A percentile compares a stretch with the other conserved stretches of the same genome.
Conservation (phyloP, 495 filamentous ascomycete genomes). For the Hamigera avellanea region DNA sequence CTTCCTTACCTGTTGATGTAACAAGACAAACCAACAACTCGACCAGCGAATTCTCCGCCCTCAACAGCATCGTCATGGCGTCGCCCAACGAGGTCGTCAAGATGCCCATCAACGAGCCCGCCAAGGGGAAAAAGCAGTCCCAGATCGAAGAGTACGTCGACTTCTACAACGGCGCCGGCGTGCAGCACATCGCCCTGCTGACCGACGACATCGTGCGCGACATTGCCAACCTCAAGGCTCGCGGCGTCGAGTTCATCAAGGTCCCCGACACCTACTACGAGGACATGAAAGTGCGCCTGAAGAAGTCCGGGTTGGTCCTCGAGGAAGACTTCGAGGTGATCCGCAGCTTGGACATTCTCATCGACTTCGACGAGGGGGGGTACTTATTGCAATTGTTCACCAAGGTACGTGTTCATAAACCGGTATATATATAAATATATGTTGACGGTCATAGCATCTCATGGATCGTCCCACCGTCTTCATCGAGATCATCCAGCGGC, state of each 20-base stretch:
- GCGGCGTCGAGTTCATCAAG: slow-evolving; percentile 81
- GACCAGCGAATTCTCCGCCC: slow-evolving; percentile 71
- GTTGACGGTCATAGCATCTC: slow-evolving; percentile 45
- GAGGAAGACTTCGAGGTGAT: slow-evolving; percentile 67
- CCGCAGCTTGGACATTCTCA: slow-evolving; percentile 64
- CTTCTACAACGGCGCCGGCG: slow-evolving; percentile 75
- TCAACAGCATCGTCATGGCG: slow-evolving; percentile 80
- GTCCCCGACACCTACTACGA: slow-evolving; percentile 76
- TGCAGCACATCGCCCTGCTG: slow-evolving; percentile 83
- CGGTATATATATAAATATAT: neutral
- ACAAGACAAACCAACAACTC: slow-evolving; percentile 1
- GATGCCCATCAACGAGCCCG: slow-evolving; percentile 97
- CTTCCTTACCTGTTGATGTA: neutral
- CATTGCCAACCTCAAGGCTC: slow-evolving; percentile 60
- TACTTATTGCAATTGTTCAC: slow-evolving; percentile 83
- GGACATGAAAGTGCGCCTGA: slow-evolving; percentile 57
- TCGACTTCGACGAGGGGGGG: slow-evolving; percentile 84
- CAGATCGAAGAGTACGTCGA: slow-evolving; percentile 92
- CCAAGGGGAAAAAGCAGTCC: slow-evolving; percentile 67
- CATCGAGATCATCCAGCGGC: slow-evolving; percentile 83
- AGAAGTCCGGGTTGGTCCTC: slow-evolving; percentile 39
- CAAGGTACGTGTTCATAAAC: slow-evolving; percentile 34
- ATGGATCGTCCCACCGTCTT: slow-evolving; percentile 92
- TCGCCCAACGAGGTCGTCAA: slow-evolving; percentile 73
- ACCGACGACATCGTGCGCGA: slow-evolving; percentile 66